Evolutionary conservation across 140 eudicot genomes (phyloP).

Genomic region (Erigeron philadelphicus): DNA sequence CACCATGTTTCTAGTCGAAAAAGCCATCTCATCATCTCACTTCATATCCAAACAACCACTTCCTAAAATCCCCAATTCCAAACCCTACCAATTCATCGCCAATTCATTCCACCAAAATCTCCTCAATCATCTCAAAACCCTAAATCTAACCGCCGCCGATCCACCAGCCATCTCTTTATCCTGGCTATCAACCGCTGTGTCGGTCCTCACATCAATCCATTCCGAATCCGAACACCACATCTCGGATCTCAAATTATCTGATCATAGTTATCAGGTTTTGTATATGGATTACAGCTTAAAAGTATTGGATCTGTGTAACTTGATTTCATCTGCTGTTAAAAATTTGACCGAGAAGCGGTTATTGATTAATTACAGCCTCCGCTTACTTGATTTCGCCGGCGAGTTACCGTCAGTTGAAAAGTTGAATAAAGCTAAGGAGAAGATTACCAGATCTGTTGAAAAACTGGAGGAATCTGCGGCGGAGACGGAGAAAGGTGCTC

Average conservation of each 20-base stretch:
- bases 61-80: constrained; percentile 18
- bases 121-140: constrained; percentile 25
- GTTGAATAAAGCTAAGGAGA: constrained; percentile 30
- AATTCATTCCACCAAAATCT: constrained; percentile 33
- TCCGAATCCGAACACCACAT: constrained; percentile 35
- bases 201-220: constrained; percentile 32
- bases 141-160: not conserved
- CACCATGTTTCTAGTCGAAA: constrained; percentile 35
- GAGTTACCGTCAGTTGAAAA: constrained; percentile 28
- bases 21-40: constrained; percentile 28
- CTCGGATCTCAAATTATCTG: constrained; percentile 26
- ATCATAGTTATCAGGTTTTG: constrained; percentile 30
- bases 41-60: constrained; percentile 31
- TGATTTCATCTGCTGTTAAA: constrained; percentile 39
- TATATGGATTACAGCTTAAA: constrained; percentile 42
- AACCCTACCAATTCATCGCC: constrained; percentile 35
- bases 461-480: not conserved
- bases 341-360: constrained; percentile 34
- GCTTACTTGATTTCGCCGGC: constrained; percentile 20
- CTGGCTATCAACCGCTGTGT: constrained; percentile 31
- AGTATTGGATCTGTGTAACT: constrained; percentile 39
- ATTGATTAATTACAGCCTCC: constrained; percentile 34
- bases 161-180: constrained; percentile 22
- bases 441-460: constrained; percentile 24
- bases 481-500: constrained; percentile 37